Conservation (phyloP, 139 green algal species). For the Volvox africanus region DNA sequence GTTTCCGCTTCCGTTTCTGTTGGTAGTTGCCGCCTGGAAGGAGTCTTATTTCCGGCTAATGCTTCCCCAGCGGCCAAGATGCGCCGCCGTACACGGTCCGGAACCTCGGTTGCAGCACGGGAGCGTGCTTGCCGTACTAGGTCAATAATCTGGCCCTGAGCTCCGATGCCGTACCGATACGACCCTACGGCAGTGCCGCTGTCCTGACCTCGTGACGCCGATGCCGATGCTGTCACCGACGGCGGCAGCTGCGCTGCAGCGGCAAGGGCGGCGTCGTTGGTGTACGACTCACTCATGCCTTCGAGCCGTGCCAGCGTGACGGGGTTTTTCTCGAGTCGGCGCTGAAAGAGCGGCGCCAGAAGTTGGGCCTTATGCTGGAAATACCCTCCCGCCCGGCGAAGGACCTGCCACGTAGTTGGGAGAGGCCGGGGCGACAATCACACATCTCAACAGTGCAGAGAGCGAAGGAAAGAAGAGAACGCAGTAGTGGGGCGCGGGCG, state of each 20-base stretch:
- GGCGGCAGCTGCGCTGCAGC: not conserved
- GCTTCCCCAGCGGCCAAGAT: not conserved
- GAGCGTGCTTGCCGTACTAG: not conserved
- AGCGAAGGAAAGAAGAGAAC: not conserved
- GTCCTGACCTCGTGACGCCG: too few relatives aligned
- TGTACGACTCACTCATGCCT: slow-evolving; percentile 15
- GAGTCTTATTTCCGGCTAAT: not conserved
- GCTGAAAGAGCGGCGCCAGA: not conserved
- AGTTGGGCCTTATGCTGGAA: slow-evolving; percentile 16
- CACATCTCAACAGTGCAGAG: not conserved
- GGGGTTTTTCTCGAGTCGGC: not conserved
- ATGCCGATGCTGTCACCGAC: not conserved
- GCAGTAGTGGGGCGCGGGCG: too few relatives aligned
- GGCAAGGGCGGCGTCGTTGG: not conserved
- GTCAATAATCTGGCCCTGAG: slow-evolving; percentile 16
- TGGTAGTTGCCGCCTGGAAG: not conserved
- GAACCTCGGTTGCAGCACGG: not conserved
- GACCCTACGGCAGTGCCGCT: too few relatives aligned
- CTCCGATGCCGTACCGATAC: slow-evolving; percentile 19
- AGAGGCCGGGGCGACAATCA: not conserved
- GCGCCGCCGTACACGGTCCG: not conserved
- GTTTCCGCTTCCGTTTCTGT: too few relatives aligned
- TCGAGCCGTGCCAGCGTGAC: not conserved
- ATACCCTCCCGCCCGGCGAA: not conserved
- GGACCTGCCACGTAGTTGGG: not conserved